These are phyloP conservation scores for Trichosporon coremiiforme DNA, from an alignment of 1,284 basidiomycete genomes.

Conservation along the genomic window DNA sequence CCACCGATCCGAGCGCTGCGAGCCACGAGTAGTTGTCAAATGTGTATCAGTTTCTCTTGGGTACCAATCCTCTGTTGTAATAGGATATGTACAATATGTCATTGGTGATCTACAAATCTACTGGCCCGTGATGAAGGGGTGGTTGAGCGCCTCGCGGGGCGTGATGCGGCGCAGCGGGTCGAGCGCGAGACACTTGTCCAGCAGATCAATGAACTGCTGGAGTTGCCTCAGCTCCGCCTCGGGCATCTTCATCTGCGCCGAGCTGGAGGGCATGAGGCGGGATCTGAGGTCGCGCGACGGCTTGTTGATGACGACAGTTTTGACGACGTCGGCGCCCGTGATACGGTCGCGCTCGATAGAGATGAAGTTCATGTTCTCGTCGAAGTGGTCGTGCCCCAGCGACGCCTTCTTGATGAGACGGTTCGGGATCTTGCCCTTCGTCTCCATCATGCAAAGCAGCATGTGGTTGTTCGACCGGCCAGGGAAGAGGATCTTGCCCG, in stretches of 20 bases:
- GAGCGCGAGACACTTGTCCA: constrained; percentile 89
- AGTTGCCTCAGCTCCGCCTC: constrained; percentile 86
- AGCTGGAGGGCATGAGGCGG: constrained; percentile 75
- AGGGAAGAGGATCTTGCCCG: constrained; percentile 97
- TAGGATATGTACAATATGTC: not conserved
- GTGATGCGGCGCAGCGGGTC: constrained; percentile 84
- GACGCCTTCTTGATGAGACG: constrained; percentile 93
- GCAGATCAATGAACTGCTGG: constrained; percentile 81
- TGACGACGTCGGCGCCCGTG: constrained; percentile 73
- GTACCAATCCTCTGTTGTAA: constrained; percentile 1
- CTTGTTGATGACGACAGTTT: constrained; percentile 81
- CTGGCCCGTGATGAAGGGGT: constrained; percentile 70
- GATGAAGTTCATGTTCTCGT: constrained; percentile 68
- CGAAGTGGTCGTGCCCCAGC: constrained; percentile 90
- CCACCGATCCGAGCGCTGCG: not conserved
- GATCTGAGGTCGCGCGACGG: constrained; percentile 77
- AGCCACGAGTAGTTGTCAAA: not conserved
- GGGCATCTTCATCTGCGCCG: constrained; percentile 69
- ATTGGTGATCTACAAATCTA: not conserved
- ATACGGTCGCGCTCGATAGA: constrained; percentile 80
- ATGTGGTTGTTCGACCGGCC: constrained; percentile 98
- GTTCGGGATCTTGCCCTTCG: constrained; percentile 88
- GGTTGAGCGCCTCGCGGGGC: constrained; percentile 81
- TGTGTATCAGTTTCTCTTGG: not conserved
- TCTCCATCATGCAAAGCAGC: constrained; percentile 94